Base-by-base conservation (phyloP, 441 rosid species). In the Isatis lusitanica region DNA sequence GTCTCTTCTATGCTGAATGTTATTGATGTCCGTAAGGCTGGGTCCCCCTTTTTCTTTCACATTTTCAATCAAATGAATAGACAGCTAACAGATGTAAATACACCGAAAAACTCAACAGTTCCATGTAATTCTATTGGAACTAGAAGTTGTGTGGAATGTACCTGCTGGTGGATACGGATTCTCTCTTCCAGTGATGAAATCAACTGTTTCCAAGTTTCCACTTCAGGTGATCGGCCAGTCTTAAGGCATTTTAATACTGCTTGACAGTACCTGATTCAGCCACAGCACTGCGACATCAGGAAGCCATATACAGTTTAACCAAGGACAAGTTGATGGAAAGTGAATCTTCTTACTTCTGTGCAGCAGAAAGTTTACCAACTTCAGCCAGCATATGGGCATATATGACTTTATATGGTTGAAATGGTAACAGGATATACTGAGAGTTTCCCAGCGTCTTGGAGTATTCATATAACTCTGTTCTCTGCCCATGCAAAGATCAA, bases 81-180 rank as follows among this genome's bases (percentile, higher is more conserved):
- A 36, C 46, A 18, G 15, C 62, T 24, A 44, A 44, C 13, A 71
- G 75, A 62, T 51, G 26, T 52, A 42, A 63, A 53, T n/a, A 42
- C 66, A 57, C 66, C 7, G 2, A 35, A 15, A 44, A 64, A 44
- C 28, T 7, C 21, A 58, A 66, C 56, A 48, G 47, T 42, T 67
- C 8, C 13, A 65, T n/a, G 40, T 65, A 66, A 65, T 44, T 73
- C 2, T 30, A 50, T 28, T 9, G 47, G 61, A 42, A 63, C 30
- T 24, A 68, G 46, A 59, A 59, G 56, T 56, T 36, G 15, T 15
- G 53, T 43, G 46, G 18, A 73, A 68, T 70, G 55, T 82, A 90
- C 98, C 93, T 95, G 98, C 78, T 91, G 98, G 83, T 91, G 91
- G 71, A 84, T 74, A 80, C 85, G 88, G 65, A 90, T 85, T 79